A percentile compares a stretch with the other conserved stretches of the same genome.
Evolutionary conservation across 169 alveolate species (phyloP).

Genomic region (Blepharisma undulans): DNA sequence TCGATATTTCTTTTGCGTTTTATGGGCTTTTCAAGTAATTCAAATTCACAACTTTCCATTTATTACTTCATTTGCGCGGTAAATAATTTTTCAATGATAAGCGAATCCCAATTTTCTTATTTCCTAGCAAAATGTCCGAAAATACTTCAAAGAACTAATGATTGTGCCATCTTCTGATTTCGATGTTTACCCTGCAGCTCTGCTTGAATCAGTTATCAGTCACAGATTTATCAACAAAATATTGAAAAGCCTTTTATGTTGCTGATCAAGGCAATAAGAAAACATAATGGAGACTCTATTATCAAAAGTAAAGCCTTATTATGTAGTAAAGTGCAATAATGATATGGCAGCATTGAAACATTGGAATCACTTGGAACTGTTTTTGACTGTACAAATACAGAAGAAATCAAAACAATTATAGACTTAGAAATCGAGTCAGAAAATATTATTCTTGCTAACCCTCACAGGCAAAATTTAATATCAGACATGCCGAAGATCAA

Average conservation of each 20-base stretch:
- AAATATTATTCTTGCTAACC: neutral
- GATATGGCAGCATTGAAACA: neutral
- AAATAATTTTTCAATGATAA: too few species aligned
- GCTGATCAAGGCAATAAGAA: neutral
- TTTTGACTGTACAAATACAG: constrained; percentile 13
- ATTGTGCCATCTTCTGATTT: neutral
- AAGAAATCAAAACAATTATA: neutral
- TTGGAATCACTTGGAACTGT: neutral
- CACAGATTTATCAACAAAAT: neutral
- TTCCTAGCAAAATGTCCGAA: neutral
- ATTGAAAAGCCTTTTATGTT: neutral
- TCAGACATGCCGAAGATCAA: neutral
- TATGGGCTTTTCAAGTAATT: too few species aligned
- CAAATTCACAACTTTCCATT: too few species aligned
- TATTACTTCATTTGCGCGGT: too few species aligned
- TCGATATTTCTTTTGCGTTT: too few species aligned
- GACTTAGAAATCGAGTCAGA: neutral
- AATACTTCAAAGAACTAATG: neutral
- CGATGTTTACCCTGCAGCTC: neutral
- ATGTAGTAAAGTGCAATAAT: constrained; percentile 10
- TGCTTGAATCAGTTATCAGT: neutral
- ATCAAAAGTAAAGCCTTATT: constrained; percentile 4
- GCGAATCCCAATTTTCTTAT: neutral
- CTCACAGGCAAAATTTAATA: neutral
- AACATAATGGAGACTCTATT: neutral